A percentile compares a stretch with the other conserved stretches of the same genome.
These are phyloP conservation scores for Starmerella bombi DNA, from an alignment of 805 yeast genomes.

Conservation along the genomic window DNA sequence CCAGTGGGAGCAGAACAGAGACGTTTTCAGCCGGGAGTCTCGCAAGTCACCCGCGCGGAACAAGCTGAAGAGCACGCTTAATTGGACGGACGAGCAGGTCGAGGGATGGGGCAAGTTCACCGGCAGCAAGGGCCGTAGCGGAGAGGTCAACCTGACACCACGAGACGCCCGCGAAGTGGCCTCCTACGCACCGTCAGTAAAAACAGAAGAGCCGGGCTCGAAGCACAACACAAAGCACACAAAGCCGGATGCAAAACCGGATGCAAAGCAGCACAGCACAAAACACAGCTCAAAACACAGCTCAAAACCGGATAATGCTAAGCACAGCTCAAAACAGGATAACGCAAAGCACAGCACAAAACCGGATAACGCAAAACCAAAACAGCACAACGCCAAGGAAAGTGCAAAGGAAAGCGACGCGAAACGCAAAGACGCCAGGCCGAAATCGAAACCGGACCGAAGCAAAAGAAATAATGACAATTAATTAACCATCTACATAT, in stretches of 20 bases:
- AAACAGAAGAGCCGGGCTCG: neutral
- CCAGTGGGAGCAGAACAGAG: slow-evolving; percentile 31
- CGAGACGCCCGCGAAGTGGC: neutral
- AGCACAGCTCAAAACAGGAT: neutral
- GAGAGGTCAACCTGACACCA: neutral
- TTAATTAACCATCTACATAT: too few relatives aligned
- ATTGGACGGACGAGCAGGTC: slow-evolving; percentile 79
- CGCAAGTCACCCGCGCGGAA: slow-evolving; percentile 43
- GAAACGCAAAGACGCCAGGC: too few relatives aligned
- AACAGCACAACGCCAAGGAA: neutral
- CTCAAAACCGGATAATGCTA: neutral
- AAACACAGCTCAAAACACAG: neutral
- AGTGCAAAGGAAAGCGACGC: too few relatives aligned
- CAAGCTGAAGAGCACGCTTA: slow-evolving; percentile 38
- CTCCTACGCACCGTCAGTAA: neutral
- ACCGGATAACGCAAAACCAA: neutral
- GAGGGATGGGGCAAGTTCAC: slow-evolving; percentile 79
- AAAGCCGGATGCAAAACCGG: neutral
- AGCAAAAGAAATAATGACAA: neutral
- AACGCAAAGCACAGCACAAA: neutral
- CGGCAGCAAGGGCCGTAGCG: slow-evolving; percentile 1
- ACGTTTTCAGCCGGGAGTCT: slow-evolving; percentile 34
- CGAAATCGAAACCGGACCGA: too few relatives aligned
- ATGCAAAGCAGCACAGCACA: too few relatives aligned
- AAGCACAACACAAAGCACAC: neutral